These are phyloP conservation scores for Ustilago crameri DNA, from an alignment of 1,284 basidiomycete species.

Conservation along the genomic window DNA sequence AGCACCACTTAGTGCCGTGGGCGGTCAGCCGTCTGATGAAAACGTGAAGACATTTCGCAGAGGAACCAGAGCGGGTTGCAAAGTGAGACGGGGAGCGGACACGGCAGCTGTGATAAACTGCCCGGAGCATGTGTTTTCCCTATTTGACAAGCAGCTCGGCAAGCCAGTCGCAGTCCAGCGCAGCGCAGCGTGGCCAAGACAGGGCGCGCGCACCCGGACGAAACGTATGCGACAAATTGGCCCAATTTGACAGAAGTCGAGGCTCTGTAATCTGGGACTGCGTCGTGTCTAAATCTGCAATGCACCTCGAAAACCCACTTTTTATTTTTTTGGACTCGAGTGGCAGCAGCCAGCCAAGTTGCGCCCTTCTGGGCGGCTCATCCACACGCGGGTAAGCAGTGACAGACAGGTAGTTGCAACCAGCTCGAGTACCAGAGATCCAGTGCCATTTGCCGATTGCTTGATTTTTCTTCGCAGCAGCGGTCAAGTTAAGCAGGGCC, in stretches of 20 bases:
- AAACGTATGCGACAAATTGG: too few relatives aligned
- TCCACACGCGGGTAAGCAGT: not conserved
- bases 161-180: not conserved
- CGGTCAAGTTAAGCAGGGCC: not conserved
- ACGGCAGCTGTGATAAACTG: too few relatives aligned
- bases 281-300: slow-evolving; percentile 1
- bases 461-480: slow-evolving; percentile 1
- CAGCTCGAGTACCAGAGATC: not conserved
- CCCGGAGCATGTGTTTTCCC: too few relatives aligned
- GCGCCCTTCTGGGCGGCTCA: not conserved
- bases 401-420: too few relatives aligned
- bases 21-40: too few relatives aligned
- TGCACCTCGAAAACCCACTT: slow-evolving; percentile 2
- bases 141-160: slow-evolving; percentile 8
- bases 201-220: too few relatives aligned
- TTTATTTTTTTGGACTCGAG: slow-evolving; percentile 1
- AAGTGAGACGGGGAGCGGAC: not conserved
- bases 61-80: not conserved
- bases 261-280: not conserved
- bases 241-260: slow-evolving; percentile 1
- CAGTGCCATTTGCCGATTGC: not conserved
- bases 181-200: not conserved
- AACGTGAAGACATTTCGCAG: too few relatives aligned
- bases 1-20: not conserved
- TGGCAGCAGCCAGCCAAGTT: not conserved